Evolutionary conservation across 1,284 basidiomycete genomes (phyloP), one percentile per base, ranked within the genome.

Genomic region (Somion occarium): DNA sequence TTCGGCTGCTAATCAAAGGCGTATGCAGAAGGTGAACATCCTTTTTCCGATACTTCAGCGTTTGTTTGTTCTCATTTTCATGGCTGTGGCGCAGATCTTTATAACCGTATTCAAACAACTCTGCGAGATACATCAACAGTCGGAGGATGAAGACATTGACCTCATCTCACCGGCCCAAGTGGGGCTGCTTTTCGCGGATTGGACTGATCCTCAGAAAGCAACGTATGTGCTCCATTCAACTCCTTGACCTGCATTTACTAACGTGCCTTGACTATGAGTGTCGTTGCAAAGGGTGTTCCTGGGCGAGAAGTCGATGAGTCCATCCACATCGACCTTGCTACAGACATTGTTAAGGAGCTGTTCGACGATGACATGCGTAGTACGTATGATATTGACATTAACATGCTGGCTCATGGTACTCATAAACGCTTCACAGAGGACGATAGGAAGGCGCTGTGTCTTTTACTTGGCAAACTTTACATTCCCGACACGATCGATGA

Each of bases 141-240:
- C 93, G 2, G 72, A 78, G 1, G 88, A 89, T 2, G 84, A 85
- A 1, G 85, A 85, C 41, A 82, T 91, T 56, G 82, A 85, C 22
- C 91, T 95, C 83, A 81, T 95, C 15, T 75, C 84, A 0, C 85
- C 92, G 0, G 67, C 81, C 12, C 92, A 95, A 63, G 86, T 96
- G 52, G 90, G 86, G 0, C 69, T 87, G 22, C 83, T 98, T 71
- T 80, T 99, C 58, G 74, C 91, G 2, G 94, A 98, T 62, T 99
- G 96, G 96, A 92, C 89, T 1, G 90, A 98, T 66, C 91, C 95
- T 0, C 76, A 82, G 59, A 95, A 93, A 64, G 80, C 81, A 25
- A 77, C 86, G 75, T 91, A 62, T 64, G 83, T 77, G 51, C 62
- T 45, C 24, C 25, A n/a, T n/a, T n/a, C n/a, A n/a, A n/a, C n/a